Conservation (phyloP, 768 basidiomycete genomes). For the Amanita pseudoporphyria region DNA sequence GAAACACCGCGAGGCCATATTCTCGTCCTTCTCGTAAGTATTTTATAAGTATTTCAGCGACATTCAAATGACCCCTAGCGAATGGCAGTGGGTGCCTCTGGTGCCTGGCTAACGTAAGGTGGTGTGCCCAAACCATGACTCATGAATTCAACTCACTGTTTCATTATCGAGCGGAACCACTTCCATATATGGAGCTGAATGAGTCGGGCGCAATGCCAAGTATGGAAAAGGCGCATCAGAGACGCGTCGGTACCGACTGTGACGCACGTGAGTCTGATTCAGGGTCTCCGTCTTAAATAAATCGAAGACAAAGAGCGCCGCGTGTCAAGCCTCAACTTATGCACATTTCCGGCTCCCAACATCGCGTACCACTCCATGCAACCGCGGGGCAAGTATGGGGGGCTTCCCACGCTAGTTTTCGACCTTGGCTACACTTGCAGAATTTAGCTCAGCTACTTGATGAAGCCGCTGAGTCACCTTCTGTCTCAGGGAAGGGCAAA, state of each 20-base stretch:
- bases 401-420: neutral
- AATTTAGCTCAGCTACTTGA: constrained; percentile 3
- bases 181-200: no score
- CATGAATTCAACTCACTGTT: no score
- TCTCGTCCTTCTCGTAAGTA: no score
- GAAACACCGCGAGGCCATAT: no score
- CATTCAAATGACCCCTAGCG: no score
- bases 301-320: no score
- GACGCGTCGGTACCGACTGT: neutral
- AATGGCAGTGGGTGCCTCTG: no score
- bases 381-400: neutral
- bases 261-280: neutral
- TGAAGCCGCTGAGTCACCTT: neutral
- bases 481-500: neutral
- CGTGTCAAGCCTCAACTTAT: neutral
- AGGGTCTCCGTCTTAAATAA: neutral
- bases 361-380: neutral
- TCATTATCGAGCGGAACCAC: no score
- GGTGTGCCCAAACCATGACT: no score
- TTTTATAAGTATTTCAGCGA: no score
- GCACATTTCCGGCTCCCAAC: constrained; percentile 3
- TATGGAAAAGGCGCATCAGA: neutral
- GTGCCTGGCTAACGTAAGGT: no score
- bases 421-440: constrained; percentile 4
- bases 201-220: neutral